A percentile compares a stretch with the other conserved stretches of the same genome.
Conservation (phyloP, 805 yeast species). For the Osmozyma mogii region DNA sequence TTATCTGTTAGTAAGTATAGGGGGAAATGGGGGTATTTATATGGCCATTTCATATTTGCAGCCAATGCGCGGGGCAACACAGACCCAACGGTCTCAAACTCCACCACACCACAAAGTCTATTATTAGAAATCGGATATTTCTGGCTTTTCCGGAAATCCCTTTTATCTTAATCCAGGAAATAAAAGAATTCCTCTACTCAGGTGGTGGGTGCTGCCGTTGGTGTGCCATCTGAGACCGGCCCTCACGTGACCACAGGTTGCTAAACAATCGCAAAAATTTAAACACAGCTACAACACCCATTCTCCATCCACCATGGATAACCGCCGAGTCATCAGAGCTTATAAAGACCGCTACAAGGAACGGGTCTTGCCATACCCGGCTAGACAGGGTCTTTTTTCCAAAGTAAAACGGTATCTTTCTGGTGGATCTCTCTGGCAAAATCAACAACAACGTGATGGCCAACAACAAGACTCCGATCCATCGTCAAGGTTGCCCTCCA, state of each 20-base stretch:
- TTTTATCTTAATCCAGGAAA: too few relatives aligned
- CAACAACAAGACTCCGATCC: conserved; percentile 1
- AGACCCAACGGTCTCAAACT: too few relatives aligned
- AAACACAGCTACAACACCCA: background rate
- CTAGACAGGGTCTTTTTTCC: conserved; percentile 17
- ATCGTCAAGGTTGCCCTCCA: too few relatives aligned
- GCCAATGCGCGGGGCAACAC: too few relatives aligned
- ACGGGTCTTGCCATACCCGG: conserved; percentile 16
- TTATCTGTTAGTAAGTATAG: too few relatives aligned
- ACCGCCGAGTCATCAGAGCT: conserved; percentile 24
- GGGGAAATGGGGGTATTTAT: too few relatives aligned
- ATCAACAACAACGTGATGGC: background rate
- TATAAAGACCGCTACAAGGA: conserved; percentile 19
- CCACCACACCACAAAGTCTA: too few relatives aligned
- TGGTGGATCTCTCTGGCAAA: conserved; percentile 5
- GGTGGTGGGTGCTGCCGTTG: too few relatives aligned
- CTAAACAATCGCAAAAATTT: conserved; percentile 1
- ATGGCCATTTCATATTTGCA: too few relatives aligned
- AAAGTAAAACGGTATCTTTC: conserved; percentile 21
- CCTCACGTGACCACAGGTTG: conserved; percentile 3
- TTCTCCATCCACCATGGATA: conserved; percentile 20
- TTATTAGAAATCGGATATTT: too few relatives aligned
- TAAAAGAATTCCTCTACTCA: too few relatives aligned
- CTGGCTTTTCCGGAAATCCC: too few relatives aligned
- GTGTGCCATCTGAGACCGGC: background rate